Base-by-base conservation (phyloP, 1,284 basidiomycete species). In the Cutaneotrichosporon arboriforme region DNA sequence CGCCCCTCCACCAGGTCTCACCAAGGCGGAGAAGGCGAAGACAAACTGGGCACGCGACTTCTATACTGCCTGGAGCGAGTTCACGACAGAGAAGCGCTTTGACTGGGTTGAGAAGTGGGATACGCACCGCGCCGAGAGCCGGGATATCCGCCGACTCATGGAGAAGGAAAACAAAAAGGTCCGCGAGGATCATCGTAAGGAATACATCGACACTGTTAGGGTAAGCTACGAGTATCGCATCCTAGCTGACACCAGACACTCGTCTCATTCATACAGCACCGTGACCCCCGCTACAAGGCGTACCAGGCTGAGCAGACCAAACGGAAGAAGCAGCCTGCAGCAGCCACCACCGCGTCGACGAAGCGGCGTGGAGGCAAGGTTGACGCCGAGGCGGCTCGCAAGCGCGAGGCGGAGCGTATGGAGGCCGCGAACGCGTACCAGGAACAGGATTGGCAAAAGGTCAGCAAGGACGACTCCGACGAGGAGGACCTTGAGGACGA, bases 151-250 rank as follows among this genome's bases (percentile, higher is more conserved):
- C 65, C 82, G 90, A 58, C 66, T 91, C 36, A 93, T 98, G 87
- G 96, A 98, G 71, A 89, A 87, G 67, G 96, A 97, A 64, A 98
- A 98, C 74, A 91, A 90, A 74, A 91, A 91, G 64, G 83, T 84
- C 8, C 81, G 93, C 14, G 90, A 96, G 37, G 87, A 89, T 39
- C 87, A 88, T 7, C 81, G 88, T 36, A 83, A 83, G 67, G 94
- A 98, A 62, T 98, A 96, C 73, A 97, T 94, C 64, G 93, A 97
- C 42, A 87, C 86, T 1, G 80, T 98, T 34, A 79, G 86, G 66
- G 90, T 91, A 65, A 51, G 84, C 73, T 18, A 18, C 34, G n/a
- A 37, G 45, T 50, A 17, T 14, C 15, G 15, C n/a, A 1, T 5
- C 12, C 13, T 17, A 41, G 22, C 44, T 26, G 36, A 48, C 13